Evolutionary conservation across 352 stramenopile genomes (phyloP), one percentile per base, ranked within the genome.

Genomic region (Phytophthora lateralis): DNA sequence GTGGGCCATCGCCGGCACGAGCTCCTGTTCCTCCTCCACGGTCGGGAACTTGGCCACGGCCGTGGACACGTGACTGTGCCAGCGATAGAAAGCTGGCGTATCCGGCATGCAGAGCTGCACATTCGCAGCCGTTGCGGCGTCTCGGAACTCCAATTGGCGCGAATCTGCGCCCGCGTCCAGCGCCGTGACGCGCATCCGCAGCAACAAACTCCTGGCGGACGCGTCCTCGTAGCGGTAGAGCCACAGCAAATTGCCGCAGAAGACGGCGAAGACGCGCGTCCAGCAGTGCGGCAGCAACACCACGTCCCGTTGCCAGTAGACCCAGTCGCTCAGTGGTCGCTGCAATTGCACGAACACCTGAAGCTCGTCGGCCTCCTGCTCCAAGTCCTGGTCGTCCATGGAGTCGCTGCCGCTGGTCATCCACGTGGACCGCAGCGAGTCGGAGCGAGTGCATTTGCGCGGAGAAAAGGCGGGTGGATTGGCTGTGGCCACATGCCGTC

Each of bases 181-280:
- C 24, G 53, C 41, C 15, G 55, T 68, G 30, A 77, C 60, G 6
- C 46, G 55, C 20, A 75, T 65, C 0, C 60, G 59, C 6, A 80
- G 35, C 30, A 80, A 41, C 30, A 80, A 34, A 20, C 56, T 77
- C 26, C 67, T 66, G 1, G 72, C 64, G 1, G 68, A 73, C 6
- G 72, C 72, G 47, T 77, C 60, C 35, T 81, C 69, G 46, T 79
- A 84, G 35, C 69, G 63, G 32, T 83, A 80, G 14, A 83, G 65
- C 55, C 68, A 80, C 18, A 83, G 38, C 17, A 56, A 27, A 24
- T 68, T 54, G 46, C 60, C 58, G 32, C 54, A 68, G 32, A 80
- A 71, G n/a, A 83, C 64, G 18, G 75, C 75, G 49, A 80, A 83
- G 11, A 83, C 71, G n/a, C 60, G 42, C 10, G 75, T 83, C 75